Conservation (phyloP, 805 yeast species). For the Starmerella sirachaensis region DNA sequence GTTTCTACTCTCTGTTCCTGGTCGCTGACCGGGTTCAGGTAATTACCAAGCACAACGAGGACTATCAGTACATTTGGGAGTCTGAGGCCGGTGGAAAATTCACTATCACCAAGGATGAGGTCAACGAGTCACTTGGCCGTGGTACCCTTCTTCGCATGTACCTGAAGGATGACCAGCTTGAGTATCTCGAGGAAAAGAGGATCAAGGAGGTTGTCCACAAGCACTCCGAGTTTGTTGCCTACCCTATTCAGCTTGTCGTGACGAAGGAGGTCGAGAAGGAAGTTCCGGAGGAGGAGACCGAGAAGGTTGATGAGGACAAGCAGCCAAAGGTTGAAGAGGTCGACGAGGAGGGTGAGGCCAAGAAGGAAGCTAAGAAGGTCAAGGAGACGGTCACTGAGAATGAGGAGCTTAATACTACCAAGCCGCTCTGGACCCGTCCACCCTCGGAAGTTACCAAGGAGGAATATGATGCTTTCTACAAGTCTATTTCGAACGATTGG, state of each 20-base stretch:
- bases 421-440: conserved; percentile 98
- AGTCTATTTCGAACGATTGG: conserved; percentile 99
- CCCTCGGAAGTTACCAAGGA: conserved; percentile 96
- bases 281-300: conserved; percentile 69
- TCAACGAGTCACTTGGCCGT: conserved; percentile 77
- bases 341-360: conserved; percentile 56
- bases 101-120: conserved; percentile 84
- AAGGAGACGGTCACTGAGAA: conserved; percentile 90
- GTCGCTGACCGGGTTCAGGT: conserved; percentile 99
- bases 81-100: conserved; percentile 99
- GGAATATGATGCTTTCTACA: conserved; percentile 98
- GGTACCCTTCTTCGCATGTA: conserved; percentile 93
- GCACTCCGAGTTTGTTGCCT: conserved; percentile 98
- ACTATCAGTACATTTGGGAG: conserved; percentile 99
- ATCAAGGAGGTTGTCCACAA: conserved; percentile 98
- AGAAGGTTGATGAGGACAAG: conserved; percentile 50
- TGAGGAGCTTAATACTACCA: conserved; percentile 97
- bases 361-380: conserved; percentile 74
- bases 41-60: conserved; percentile 95
- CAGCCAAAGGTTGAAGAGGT: conserved; percentile 68
- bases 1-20: conserved; percentile 98
- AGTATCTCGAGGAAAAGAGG: conserved; percentile 98
- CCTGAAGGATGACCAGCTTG: conserved; percentile 97
- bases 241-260: conserved; percentile 97
- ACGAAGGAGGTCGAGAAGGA: conserved; percentile 99